Evolutionary conservation across 2,329 filamentous ascomycete species (phyloP).

Genomic region (Botrytis paeoniae): DNA sequence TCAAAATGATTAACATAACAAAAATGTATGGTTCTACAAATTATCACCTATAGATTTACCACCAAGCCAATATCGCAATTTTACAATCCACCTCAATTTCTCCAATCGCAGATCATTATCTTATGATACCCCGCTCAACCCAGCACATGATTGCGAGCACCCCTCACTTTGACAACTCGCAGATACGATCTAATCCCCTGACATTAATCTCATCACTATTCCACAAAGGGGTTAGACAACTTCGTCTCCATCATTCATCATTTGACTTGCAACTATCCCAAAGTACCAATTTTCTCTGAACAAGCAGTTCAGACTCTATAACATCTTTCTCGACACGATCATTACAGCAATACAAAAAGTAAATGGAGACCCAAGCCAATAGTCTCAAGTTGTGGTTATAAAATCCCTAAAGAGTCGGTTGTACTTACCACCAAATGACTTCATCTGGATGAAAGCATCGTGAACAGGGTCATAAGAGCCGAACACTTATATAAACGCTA

Average conservation of each 20-base stretch:
- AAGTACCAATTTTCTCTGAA: neutral
- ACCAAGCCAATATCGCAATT: neutral
- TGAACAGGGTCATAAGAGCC: neutral
- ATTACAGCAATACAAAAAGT: too few relatives aligned
- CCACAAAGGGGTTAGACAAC: neutral
- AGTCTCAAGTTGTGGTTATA: neutral
- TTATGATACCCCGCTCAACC: neutral
- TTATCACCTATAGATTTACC: neutral
- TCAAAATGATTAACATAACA: neutral
- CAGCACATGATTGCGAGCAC: neutral
- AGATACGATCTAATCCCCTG: neutral
- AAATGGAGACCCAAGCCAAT: neutral
- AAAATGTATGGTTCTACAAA: neutral
- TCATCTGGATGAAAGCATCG: neutral
- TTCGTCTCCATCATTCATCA: neutral
- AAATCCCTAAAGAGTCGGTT: neutral
- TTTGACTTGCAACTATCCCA: neutral
- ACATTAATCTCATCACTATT: neutral
- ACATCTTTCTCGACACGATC: neutral
- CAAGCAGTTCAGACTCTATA: neutral
- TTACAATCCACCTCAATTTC: neutral
- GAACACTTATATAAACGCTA: neutral
- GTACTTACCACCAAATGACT: neutral
- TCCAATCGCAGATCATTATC: neutral
- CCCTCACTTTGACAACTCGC: neutral